Evolutionary conservation across 1,284 basidiomycete species (phyloP).

Genomic region (Abortiporus biennis): DNA sequence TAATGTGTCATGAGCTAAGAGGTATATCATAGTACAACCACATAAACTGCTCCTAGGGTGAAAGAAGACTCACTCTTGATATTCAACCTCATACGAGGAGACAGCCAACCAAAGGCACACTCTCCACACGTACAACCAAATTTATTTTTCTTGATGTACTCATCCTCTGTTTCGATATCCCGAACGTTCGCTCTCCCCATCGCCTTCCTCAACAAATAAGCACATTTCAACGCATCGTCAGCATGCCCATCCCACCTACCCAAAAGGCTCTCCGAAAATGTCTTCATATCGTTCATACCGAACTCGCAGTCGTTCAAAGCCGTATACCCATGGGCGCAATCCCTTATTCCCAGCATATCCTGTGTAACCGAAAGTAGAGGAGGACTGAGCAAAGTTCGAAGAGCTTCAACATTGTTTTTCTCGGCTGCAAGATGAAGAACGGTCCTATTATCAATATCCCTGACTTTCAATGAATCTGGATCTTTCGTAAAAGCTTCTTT

Average conservation of each 20-base stretch:
- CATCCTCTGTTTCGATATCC: slow-evolving; percentile 5
- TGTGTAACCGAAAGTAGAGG: slow-evolving; percentile 3
- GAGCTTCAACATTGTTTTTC: slow-evolving; percentile 2
- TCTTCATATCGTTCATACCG: slow-evolving; percentile 5
- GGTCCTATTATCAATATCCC: slow-evolving; percentile 9
- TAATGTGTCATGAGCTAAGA: neutral
- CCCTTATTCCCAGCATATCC: slow-evolving; percentile 4
- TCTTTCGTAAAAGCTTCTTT: slow-evolving; percentile 4
- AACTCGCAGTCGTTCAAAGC: slow-evolving; percentile 13
- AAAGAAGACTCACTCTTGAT: slow-evolving; percentile 11
- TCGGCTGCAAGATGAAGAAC: slow-evolving; percentile 12
- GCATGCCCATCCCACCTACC: slow-evolving; percentile 3
- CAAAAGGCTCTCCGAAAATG: slow-evolving; percentile 4
- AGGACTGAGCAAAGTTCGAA: slow-evolving; percentile 3
- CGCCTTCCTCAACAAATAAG: slow-evolving; percentile 9
- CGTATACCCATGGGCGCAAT: slow-evolving; percentile 10
- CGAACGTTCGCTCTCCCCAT: too few relatives aligned
- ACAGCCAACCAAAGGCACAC: slow-evolving; percentile 17
- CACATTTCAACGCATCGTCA: slow-evolving; percentile 3
- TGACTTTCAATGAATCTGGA: slow-evolving; percentile 3
- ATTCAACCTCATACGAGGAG: slow-evolving; percentile 14
- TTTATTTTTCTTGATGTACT: slow-evolving; percentile 8
- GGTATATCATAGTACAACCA: neutral
- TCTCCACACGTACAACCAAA: slow-evolving; percentile 17
- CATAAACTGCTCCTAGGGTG: neutral